Conservation (phyloP, 768 basidiomycete genomes). For the Rhizopogon vesiculosus region DNA sequence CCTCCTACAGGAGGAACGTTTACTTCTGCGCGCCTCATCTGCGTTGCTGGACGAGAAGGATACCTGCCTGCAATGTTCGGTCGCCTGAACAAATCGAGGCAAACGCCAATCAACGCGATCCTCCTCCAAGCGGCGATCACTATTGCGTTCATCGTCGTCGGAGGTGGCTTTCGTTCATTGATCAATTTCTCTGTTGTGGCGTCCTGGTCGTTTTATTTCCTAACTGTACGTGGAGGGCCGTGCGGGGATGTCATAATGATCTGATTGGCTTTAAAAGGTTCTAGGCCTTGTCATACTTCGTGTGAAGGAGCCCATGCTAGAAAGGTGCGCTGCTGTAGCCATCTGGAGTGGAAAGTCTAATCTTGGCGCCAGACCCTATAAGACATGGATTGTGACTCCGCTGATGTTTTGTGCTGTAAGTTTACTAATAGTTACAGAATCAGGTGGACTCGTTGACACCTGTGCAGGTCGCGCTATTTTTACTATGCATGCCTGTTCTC, state of each 20-base stretch:
- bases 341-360: not conserved
- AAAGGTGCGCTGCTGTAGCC: conserved; percentile 45
- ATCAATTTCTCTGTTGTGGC: conserved; percentile 90
- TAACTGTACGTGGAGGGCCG: conserved; percentile 53
- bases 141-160: conserved; percentile 73
- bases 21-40: conserved; percentile 81
- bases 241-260: not conserved
- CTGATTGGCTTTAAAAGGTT: conserved; percentile 43
- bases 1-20: conserved; percentile 53
- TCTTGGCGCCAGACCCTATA: conserved; percentile 68
- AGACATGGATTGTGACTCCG: conserved; percentile 88
- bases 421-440: conserved; percentile 1
- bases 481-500: conserved; percentile 91
- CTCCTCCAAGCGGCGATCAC: conserved; percentile 74
- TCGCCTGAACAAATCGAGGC: conserved; percentile 62
- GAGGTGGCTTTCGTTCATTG: conserved; percentile 84
- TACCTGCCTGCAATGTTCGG: conserved; percentile 86
- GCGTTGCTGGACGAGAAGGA: conserved; percentile 82
- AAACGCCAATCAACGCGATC: conserved; percentile 88
- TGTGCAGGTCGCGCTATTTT: conserved; percentile 74
- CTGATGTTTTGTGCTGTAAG: conserved; percentile 79
- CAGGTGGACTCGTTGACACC: not conserved
- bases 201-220: conserved; percentile 83
- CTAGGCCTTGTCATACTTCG: conserved; percentile 85
- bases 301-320: conserved; percentile 84